phyloP scores from a whole-genome alignment of 768 basidiomycete genomes.

The Leucogyrophana mollusca region DNA sequence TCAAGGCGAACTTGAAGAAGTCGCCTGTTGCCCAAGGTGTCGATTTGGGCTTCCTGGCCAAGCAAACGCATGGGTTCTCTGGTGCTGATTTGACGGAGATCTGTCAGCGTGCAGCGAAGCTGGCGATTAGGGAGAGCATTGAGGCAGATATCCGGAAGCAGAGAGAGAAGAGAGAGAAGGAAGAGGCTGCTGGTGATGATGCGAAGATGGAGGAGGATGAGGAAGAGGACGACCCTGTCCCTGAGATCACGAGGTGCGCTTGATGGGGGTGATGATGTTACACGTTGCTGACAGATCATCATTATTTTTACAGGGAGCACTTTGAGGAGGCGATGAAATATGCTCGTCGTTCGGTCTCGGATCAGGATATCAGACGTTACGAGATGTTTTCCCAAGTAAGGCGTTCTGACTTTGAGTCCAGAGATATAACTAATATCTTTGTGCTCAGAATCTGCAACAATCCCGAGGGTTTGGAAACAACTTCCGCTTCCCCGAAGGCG shows the following conservation, averaged over 20 bases:
- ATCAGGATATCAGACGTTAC: conserved; percentile 95
- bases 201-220: conserved; percentile 70
- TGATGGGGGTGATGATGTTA: not conserved
- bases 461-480: conserved; percentile 90
- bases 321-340: conserved; percentile 99
- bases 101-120: conserved; percentile 95
- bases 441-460: conserved; percentile 79
- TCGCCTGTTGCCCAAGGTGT: conserved; percentile 84
- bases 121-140: conserved; percentile 94
- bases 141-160: conserved; percentile 83
- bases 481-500: conserved; percentile 97
- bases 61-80: conserved; percentile 95
- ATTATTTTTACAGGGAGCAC: conserved; percentile 64
- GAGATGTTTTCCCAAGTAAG: conserved; percentile 95
- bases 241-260: conserved; percentile 73
- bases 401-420: conserved; percentile 1
- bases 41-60: conserved; percentile 83
- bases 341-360: conserved; percentile 94
- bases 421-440: conserved; percentile 9
- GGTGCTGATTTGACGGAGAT: conserved; percentile 99
- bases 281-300: conserved; percentile 1
- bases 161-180: conserved; percentile 78
- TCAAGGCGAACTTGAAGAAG: conserved; percentile 88
- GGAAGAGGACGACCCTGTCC: conserved; percentile 85
- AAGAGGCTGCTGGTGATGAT: conserved; percentile 70